Conservation (phyloP, 371 early-diverging fungal species). For the Lichtheimia ramosa region DNA sequence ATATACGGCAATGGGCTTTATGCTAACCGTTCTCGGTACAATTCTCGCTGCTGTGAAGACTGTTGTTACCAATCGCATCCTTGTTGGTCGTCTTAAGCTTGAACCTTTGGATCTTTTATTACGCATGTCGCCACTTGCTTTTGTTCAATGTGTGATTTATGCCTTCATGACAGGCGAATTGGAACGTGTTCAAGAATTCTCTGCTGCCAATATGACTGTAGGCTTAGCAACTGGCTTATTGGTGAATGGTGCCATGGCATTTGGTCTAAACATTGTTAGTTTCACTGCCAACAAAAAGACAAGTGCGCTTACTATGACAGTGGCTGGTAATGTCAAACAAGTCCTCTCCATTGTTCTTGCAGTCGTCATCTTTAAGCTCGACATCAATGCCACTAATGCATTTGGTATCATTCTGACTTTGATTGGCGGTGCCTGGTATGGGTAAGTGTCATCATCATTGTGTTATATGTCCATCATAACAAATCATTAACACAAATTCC, state of each 20-base stretch:
- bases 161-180: constrained; percentile 74
- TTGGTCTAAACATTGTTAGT: constrained; percentile 79
- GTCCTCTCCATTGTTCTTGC: constrained; percentile 79
- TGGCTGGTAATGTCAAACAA: constrained; percentile 91
- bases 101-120: constrained; percentile 83
- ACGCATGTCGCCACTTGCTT: constrained; percentile 82
- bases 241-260: constrained; percentile 82
- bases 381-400: constrained; percentile 66
- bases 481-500: no score
- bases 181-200: constrained; percentile 50
- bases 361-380: constrained; percentile 72
- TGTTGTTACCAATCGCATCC: constrained; percentile 81
- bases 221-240: constrained; percentile 56
- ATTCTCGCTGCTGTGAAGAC: constrained; percentile 83
- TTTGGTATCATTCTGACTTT: constrained; percentile 79
- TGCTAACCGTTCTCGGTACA: constrained; percentile 82
- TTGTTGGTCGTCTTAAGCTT: constrained; percentile 78
- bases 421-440: constrained; percentile 71
- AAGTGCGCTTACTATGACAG: constrained; percentile 85
- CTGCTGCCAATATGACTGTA: constrained; percentile 41
- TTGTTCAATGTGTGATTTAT: constrained; percentile 70
- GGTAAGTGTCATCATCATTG: constrained; percentile 24
- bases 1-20: constrained; percentile 73
- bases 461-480: no score
- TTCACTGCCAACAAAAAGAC: constrained; percentile 87